Conservation (phyloP, 805 yeast genomes). For the Metschnikowia cerradonensis region DNA sequence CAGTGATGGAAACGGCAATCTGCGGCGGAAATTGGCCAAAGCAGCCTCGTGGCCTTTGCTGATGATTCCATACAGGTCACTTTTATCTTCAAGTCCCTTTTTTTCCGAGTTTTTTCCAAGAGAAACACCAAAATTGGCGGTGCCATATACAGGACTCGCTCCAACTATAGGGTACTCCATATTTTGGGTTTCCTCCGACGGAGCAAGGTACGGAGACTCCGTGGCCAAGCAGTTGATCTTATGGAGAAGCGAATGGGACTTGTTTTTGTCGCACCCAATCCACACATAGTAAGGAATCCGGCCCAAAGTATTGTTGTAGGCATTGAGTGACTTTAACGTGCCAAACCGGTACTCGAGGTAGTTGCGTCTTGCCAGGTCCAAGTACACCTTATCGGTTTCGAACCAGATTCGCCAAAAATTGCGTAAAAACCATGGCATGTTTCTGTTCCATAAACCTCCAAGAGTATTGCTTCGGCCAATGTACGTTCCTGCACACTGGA, state of each 20-base stretch:
- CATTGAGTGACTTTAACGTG: slow-evolving; percentile 69
- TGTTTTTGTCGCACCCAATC: slow-evolving; percentile 56
- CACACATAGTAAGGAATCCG: slow-evolving; percentile 79
- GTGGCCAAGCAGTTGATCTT: slow-evolving; percentile 73
- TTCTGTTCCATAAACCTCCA: slow-evolving; percentile 70
- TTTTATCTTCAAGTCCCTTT: no score
- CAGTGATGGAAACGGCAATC: slow-evolving; percentile 74
- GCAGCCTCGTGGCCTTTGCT: slow-evolving; percentile 81
- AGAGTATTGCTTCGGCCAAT: slow-evolving; percentile 68
- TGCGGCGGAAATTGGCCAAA: slow-evolving; percentile 52
- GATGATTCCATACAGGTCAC: slow-evolving; percentile 10
- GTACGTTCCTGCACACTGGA: slow-evolving; percentile 60
- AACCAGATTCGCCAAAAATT: slow-evolving; percentile 88
- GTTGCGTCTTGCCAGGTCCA: slow-evolving; percentile 78
- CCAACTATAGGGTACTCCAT: slow-evolving; percentile 17
- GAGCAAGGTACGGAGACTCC: slow-evolving; percentile 78
- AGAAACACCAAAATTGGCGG: no score
- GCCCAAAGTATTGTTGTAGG: slow-evolving; percentile 62
- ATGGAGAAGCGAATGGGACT: slow-evolving; percentile 44
- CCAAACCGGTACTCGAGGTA: slow-evolving; percentile 81
- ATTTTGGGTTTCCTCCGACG: slow-evolving; percentile 32
- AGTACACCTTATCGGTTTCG: slow-evolving; percentile 74
- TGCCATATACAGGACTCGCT: slow-evolving; percentile 20
- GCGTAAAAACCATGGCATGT: slow-evolving; percentile 71
- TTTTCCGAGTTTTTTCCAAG: no score